A percentile compares a stretch with the other conserved stretches of the same genome.
phyloP scores from a whole-genome alignment of 805 yeast genomes.

The Sugiyamaella floridensis region DNA sequence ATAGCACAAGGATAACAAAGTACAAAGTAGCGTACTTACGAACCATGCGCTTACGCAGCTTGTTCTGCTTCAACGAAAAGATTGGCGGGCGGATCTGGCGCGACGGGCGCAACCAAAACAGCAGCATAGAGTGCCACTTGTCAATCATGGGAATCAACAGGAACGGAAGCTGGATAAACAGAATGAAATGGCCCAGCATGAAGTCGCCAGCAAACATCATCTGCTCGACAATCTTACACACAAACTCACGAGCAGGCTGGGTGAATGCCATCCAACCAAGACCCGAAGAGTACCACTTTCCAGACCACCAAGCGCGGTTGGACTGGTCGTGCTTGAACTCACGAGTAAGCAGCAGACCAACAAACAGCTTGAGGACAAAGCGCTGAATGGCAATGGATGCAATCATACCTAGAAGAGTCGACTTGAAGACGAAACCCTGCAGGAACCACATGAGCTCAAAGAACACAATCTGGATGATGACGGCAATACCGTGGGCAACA shows the following conservation, averaged over 20 bases:
- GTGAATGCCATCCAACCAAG: slow-evolving; percentile 91
- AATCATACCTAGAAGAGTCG: slow-evolving; percentile 79
- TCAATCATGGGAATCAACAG: slow-evolving; percentile 81
- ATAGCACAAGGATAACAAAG: slow-evolving; percentile 60
- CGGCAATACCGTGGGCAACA: slow-evolving; percentile 92
- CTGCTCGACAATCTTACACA: slow-evolving; percentile 88
- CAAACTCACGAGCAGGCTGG: slow-evolving; percentile 92
- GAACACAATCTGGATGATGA: slow-evolving; percentile 75
- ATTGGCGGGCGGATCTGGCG: slow-evolving; percentile 98
- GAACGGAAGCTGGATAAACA: slow-evolving; percentile 85
- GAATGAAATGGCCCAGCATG: slow-evolving; percentile 79
- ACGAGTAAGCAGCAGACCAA: slow-evolving; percentile 74
- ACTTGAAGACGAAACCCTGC: slow-evolving; percentile 84
- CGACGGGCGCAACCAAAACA: slow-evolving; percentile 97
- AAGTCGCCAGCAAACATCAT: slow-evolving; percentile 97
- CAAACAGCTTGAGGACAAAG: slow-evolving; percentile 75
- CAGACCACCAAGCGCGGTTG: slow-evolving; percentile 99
- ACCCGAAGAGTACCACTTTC: slow-evolving; percentile 96
- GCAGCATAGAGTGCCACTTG: slow-evolving; percentile 96
- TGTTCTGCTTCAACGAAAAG: slow-evolving; percentile 91
- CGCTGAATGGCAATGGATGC: slow-evolving; percentile 85
- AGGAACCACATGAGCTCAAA: slow-evolving; percentile 96
- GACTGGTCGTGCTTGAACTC: slow-evolving; percentile 94
- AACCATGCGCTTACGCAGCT: slow-evolving; percentile 95
- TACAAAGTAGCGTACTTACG: slow-evolving; percentile 83